These are phyloP conservation scores for Colletotrichum sojae DNA, from an alignment of 2,329 filamentous ascomycete genomes.

Conservation along the genomic window DNA sequence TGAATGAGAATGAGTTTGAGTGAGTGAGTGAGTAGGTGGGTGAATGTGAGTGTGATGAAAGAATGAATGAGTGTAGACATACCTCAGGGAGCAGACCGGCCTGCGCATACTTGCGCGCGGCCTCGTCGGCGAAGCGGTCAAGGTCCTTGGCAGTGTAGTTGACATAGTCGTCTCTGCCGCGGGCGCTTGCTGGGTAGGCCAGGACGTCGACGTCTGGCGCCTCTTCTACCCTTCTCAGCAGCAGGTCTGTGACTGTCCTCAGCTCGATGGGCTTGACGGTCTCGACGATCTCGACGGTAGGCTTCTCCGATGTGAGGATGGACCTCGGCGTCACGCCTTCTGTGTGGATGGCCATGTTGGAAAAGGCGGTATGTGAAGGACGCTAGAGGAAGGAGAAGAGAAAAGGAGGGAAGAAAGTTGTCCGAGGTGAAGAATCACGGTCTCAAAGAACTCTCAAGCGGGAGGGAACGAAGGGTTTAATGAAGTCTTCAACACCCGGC, in stretches of 20 bases:
- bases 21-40: not conserved
- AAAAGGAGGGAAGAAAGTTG: not conserved
- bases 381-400: not conserved
- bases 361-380: not conserved
- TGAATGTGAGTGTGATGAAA: no score
- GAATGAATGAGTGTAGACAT: not conserved
- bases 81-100: constrained; percentile 37
- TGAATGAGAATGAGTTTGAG: not conserved
- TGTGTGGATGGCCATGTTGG: constrained; percentile 27
- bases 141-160: constrained; percentile 45
- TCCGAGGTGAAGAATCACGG: not conserved
- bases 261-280: constrained; percentile 31
- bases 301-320: constrained; percentile 27
- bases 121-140: constrained; percentile 45
- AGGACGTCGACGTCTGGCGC: constrained; percentile 41
- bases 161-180: constrained; percentile 43
- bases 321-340: constrained; percentile 28
- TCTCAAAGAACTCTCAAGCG: not conserved
- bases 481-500: not conserved
- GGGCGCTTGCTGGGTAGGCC: constrained; percentile 43
- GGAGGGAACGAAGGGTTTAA: not conserved
- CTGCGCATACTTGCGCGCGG: constrained; percentile 36
- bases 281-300: constrained; percentile 27
- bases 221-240: constrained; percentile 19
- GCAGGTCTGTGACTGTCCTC: constrained; percentile 25